Conservation (phyloP, 2,329 filamentous ascomycete species). For the Endocalyx cinctus region DNA sequence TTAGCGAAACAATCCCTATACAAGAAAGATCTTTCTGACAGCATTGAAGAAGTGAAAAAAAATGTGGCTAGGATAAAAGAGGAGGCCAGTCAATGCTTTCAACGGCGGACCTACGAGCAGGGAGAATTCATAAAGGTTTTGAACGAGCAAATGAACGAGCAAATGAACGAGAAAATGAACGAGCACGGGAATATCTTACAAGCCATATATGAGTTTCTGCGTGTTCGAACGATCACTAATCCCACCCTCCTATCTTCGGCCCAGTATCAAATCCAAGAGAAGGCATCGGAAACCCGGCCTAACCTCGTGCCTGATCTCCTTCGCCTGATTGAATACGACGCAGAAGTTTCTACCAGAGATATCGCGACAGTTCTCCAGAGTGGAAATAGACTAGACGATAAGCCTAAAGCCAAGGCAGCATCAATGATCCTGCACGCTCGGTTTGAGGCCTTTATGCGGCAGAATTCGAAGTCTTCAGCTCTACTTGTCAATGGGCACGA, state of each 20-base stretch:
- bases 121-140: too few relatives aligned
- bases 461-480: conserved; percentile 4
- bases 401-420: conserved; percentile 5
- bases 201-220: too few relatives aligned
- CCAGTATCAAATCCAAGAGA: too few relatives aligned
- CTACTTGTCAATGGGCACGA: conserved; percentile 9
- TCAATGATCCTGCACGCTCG: conserved; percentile 4
- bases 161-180: too few relatives aligned
- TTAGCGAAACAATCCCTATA: neutral
- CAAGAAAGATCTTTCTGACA: neutral
- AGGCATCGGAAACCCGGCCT: too few relatives aligned
- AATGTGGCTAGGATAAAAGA: neutral
- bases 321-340: neutral
- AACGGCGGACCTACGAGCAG: neutral
- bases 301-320: neutral
- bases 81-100: neutral
- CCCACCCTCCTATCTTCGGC: too few relatives aligned
- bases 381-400: conserved; percentile 4
- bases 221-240: too few relatives aligned
- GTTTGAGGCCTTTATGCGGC: conserved; percentile 6
- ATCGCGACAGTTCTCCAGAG: conserved; percentile 1
- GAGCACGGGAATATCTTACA: too few relatives aligned
- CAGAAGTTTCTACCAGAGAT: neutral
- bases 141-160: too few relatives aligned
- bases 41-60: conserved; percentile 1